Evolutionary conservation across 805 yeast species (phyloP).

Genomic region (Nakazawaea peltata): DNA sequence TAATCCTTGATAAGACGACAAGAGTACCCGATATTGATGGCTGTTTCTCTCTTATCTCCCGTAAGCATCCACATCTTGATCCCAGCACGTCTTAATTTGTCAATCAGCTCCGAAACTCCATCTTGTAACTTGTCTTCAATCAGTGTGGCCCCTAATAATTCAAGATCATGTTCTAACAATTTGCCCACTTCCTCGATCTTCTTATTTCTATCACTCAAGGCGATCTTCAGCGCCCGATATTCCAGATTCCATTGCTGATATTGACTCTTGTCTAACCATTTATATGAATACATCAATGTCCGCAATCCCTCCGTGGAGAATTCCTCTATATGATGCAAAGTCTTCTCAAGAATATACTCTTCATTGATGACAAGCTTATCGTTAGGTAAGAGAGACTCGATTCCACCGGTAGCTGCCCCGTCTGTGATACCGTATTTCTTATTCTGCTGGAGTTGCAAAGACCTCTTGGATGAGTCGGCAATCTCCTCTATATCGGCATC

Average conservation of each 20-base stretch:
- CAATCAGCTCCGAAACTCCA: conserved; percentile 96
- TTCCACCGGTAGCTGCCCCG: not conserved
- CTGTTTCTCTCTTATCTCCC: conserved; percentile 97
- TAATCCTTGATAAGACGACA: conserved; percentile 90
- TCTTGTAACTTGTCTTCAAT: conserved; percentile 94
- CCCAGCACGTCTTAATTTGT: conserved; percentile 85
- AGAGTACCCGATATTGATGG: conserved; percentile 93
- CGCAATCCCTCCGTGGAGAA: conserved; percentile 93
- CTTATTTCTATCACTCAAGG: conserved; percentile 57
- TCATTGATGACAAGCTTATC: conserved; percentile 63
- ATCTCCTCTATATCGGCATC: conserved; percentile 48
- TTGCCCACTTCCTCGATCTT: conserved; percentile 70
- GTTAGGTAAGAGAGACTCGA: conserved; percentile 25
- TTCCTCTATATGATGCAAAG: conserved; percentile 86
- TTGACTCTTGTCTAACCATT: conserved; percentile 52
- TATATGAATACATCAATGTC: conserved; percentile 77
- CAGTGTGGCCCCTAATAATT: conserved; percentile 86
- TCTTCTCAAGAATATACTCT: conserved; percentile 70
- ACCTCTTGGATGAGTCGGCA: conserved; percentile 42
- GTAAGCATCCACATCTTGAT: conserved; percentile 97
- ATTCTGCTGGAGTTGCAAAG: conserved; percentile 52
- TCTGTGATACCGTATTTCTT: conserved; percentile 39
- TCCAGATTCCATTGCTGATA: conserved; percentile 61
- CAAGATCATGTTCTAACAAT: conserved; percentile 58
- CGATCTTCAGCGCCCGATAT: conserved; percentile 70